Percentiles rank a stretch among this genome's conserved stretches.
Evolutionary conservation across 2,329 filamentous ascomycete genomes (phyloP).

Genomic region (Hypoxylon sp.): DNA sequence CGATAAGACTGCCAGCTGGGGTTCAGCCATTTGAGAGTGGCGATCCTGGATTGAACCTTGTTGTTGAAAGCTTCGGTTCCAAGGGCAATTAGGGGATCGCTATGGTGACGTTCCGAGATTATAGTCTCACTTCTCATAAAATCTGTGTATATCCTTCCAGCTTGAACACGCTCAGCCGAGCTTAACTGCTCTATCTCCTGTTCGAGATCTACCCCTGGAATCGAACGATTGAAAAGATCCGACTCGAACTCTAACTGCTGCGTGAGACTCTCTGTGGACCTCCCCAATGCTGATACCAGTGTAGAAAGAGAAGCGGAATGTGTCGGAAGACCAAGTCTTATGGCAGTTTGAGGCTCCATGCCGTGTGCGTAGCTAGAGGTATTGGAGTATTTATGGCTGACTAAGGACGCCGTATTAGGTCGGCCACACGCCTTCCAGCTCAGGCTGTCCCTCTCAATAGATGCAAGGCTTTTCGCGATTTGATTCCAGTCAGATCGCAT

Average conservation of each 20-base stretch:
- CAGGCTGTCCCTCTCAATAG: neutral
- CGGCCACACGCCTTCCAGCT: neutral
- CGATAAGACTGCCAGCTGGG: slow-evolving; percentile 11
- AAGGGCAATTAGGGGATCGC: neutral
- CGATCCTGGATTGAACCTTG: slow-evolving; percentile 8
- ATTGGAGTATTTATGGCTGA: neutral
- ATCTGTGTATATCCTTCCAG: slow-evolving; percentile 13
- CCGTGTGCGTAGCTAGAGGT: neutral
- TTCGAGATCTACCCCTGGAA: neutral
- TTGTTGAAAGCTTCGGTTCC: slow-evolving; percentile 2
- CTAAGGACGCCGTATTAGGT: neutral
- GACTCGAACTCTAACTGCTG: slow-evolving; percentile 9
- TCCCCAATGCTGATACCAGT: neutral
- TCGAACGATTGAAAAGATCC: neutral
- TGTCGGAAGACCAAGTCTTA: neutral
- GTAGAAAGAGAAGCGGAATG: neutral
- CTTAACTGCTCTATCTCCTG: neutral
- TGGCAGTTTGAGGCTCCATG: neutral
- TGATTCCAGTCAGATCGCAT: slow-evolving; percentile 13
- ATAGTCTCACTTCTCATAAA: neutral
- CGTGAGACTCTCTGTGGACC: neutral
- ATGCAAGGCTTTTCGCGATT: neutral
- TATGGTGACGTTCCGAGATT: neutral
- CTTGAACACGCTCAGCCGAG: slow-evolving; percentile 1
- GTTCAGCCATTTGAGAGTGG: slow-evolving; percentile 7